Percentiles rank a stretch among this genome's conserved stretches.
Conservation (phyloP, 2,329 filamentous ascomycete genomes). For the Colletotrichum noveboracense region DNA sequence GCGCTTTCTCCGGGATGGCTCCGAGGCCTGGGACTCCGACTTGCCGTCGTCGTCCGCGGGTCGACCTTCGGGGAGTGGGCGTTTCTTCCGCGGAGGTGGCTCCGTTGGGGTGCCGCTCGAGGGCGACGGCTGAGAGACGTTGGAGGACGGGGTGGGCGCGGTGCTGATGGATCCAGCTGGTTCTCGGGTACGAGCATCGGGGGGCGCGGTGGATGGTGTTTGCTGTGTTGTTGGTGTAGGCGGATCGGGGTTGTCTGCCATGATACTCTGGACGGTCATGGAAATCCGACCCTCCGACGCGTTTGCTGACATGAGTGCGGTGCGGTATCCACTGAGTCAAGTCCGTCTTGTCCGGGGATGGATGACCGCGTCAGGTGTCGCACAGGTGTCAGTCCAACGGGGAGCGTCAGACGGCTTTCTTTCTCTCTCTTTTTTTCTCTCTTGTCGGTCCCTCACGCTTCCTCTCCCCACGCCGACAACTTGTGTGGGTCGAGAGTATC, state of each 20-base stretch:
- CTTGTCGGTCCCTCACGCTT: background rate
- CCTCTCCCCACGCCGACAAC: background rate
- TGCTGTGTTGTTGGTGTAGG: background rate
- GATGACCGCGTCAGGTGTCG: background rate
- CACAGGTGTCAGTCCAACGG: background rate
- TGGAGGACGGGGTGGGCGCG: background rate
- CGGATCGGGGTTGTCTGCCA: constrained; percentile 1
- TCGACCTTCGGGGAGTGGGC: background rate
- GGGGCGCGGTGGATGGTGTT: background rate
- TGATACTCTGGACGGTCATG: constrained; percentile 3
- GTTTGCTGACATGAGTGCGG: background rate
- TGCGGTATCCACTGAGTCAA: constrained; percentile 11
- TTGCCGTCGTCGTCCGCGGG: background rate
- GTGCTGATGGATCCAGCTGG: background rate
- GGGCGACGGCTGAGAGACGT: background rate
- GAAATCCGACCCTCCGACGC: constrained; percentile 14
- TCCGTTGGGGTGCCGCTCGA: background rate
- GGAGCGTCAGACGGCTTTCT: background rate
- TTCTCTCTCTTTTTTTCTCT: background rate
- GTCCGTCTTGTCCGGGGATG: constrained; percentile 10
- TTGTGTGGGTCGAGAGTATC: background rate
- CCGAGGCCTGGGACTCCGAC: background rate
- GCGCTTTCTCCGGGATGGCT: background rate
- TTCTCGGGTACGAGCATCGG: background rate
- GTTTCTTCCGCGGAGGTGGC: background rate